Conservation (phyloP, 805 yeast species). For the Dipodascopsis uninucleata region DNA sequence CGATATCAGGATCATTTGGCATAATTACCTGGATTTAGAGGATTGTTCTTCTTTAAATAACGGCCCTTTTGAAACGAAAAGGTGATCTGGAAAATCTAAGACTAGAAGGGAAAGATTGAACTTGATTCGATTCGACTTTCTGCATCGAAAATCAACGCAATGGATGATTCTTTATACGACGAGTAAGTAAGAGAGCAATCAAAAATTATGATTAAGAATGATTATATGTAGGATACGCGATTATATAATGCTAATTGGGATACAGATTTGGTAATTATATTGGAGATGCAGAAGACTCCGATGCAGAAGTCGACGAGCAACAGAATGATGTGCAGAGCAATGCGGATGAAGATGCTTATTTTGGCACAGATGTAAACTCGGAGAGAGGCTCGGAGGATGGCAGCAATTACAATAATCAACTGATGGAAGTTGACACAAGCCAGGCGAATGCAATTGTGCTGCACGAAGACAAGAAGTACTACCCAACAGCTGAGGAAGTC, state of each 20-base stretch:
- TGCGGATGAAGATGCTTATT: conserved; percentile 5
- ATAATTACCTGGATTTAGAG: no score
- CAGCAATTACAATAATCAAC: conserved; percentile 25
- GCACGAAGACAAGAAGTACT: conserved; percentile 46
- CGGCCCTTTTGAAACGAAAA: no score
- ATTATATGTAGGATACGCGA: conserved; percentile 1
- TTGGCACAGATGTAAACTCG: conserved; percentile 2
- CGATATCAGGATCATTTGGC: no score
- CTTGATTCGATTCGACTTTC: no score
- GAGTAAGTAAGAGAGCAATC: no score
- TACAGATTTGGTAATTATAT: conserved; percentile 58
- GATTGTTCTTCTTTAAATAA: no score
- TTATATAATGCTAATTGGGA: conserved; percentile 23
- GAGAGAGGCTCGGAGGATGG: conserved; percentile 1
- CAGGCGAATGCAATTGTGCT: conserved; percentile 37
- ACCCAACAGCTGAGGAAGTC: conserved; percentile 44
- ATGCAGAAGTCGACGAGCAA: conserved; percentile 37
- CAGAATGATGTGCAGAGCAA: conserved; percentile 14
- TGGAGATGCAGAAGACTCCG: conserved; percentile 50
- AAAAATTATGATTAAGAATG: background rate
- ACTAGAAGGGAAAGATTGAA: no score
- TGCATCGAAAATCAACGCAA: no score
- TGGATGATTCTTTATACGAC: conserved; percentile 68
- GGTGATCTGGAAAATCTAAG: no score
- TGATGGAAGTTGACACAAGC: conserved; percentile 19